Conservation (phyloP, 2,329 filamentous ascomycete genomes). For the Alternaria hordeiaustralica region DNA sequence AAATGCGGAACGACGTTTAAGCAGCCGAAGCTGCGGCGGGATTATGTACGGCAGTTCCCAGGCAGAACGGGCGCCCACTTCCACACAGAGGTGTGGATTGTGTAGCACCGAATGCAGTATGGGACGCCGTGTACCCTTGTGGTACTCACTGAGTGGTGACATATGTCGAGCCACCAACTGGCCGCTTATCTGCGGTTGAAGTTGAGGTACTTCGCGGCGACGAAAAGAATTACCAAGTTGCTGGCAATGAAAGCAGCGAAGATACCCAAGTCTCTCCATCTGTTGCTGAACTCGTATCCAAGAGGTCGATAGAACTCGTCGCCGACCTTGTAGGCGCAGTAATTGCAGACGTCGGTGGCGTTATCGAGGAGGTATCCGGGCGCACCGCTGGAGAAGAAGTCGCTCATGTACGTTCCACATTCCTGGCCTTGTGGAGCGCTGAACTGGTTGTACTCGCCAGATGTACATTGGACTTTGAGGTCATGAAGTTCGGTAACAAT, state of each 20-base stretch:
- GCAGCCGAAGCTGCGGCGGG: background rate
- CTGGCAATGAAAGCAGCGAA: conserved; percentile 76
- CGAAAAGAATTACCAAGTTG: conserved; percentile 71
- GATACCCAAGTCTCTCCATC: conserved; percentile 87
- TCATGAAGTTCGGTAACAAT: conserved; percentile 78
- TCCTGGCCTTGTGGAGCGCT: conserved; percentile 67
- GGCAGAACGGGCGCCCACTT: background rate
- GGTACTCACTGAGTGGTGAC: background rate
- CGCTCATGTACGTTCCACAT: conserved; percentile 77
- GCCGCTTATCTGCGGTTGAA: conserved; percentile 49
- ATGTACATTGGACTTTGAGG: conserved; percentile 66
- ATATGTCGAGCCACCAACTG: background rate
- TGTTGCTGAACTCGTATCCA: conserved; percentile 68
- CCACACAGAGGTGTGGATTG: background rate
- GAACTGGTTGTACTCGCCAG: conserved; percentile 71
- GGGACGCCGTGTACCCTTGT: background rate
- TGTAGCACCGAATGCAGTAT: background rate
- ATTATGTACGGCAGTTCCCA: background rate
- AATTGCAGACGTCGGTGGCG: conserved; percentile 71
- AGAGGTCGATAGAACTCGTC: conserved; percentile 79
- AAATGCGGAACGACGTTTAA: background rate
- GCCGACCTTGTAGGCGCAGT: conserved; percentile 81
- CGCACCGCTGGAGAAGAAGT: conserved; percentile 73
- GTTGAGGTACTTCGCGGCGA: conserved; percentile 60
- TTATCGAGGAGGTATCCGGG: conserved; percentile 74